Conservation (phyloP, 2,329 filamentous ascomycete species). For the Herpomyces periplanetae region DNA sequence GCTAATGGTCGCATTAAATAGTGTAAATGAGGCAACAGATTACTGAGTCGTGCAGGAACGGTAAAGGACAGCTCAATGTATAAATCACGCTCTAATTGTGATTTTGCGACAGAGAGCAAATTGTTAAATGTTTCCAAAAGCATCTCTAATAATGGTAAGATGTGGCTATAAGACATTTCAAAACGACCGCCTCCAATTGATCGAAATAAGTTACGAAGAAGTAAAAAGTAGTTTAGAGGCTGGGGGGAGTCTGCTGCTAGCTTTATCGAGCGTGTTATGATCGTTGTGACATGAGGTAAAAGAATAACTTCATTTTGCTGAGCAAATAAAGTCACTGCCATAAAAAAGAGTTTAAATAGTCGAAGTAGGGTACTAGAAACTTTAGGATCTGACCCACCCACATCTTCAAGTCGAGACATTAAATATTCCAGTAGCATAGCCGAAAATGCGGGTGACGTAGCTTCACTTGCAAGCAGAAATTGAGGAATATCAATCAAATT, state of each 20-base stretch:
- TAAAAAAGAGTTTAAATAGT: conserved; percentile 90
- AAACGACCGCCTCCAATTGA: conserved; percentile 93
- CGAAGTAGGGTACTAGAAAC: conserved; percentile 70
- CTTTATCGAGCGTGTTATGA: conserved; percentile 88
- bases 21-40: conserved; percentile 68
- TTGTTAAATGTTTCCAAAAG: conserved; percentile 88
- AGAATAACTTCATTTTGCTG: conserved; percentile 80
- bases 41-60: conserved; percentile 68
- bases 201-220: conserved; percentile 61
- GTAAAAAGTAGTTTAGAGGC: conserved; percentile 90
- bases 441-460: conserved; percentile 82
- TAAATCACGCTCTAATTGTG: conserved; percentile 58
- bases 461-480: conserved; percentile 93
- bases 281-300: conserved; percentile 75
- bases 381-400: conserved; percentile 60
- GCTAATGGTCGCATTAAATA: conserved; percentile 90
- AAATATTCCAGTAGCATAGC: conserved; percentile 91
- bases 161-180: conserved; percentile 91
- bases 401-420: conserved; percentile 82
- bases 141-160: conserved; percentile 83
- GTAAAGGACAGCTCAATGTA: conserved; percentile 92
- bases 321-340: conserved; percentile 90
- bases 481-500: conserved; percentile 77
- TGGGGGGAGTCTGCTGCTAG: conserved; percentile 79
- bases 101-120: conserved; percentile 51